Evolutionary conservation across 345 rosid species (phyloP).

Genomic region (Litchi chinensis): DNA sequence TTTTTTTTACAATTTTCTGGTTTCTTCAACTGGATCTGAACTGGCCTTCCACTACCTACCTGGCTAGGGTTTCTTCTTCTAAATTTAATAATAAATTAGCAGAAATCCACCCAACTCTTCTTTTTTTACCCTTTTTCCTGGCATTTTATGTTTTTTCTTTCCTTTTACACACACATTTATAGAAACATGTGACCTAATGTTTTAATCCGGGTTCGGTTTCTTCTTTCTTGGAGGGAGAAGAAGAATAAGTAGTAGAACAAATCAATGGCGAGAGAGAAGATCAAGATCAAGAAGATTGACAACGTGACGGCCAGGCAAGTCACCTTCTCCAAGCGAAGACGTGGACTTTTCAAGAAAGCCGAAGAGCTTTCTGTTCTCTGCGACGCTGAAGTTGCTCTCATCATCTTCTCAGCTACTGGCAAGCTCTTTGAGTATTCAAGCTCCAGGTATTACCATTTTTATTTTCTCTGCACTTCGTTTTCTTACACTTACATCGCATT

Average conservation of each 20-base stretch:
- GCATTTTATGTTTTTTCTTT: neutral
- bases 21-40: constrained; percentile 40
- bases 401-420: constrained; percentile 57
- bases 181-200: neutral
- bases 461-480: neutral
- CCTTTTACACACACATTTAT: neutral
- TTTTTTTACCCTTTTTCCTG: neutral
- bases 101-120: neutral
- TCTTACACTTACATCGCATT: too few species aligned
- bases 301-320: constrained; percentile 60
- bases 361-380: constrained; percentile 61
- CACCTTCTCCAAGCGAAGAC: constrained; percentile 59
- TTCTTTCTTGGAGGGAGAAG: neutral
- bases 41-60: constrained; percentile 7
- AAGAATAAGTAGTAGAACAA: neutral
- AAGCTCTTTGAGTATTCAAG: constrained; percentile 53
- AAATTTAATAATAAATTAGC: neutral
- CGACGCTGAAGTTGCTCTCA: constrained; percentile 55
- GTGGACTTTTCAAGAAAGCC: constrained; percentile 60
- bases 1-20: constrained; percentile 5
- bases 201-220: neutral
- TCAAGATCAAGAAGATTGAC: constrained; percentile 55
- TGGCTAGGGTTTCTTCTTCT: constrained; percentile 44
- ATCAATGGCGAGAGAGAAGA: constrained; percentile 56
- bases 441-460: constrained; percentile 39